Evolutionary conservation across 495 filamentous ascomycete species (phyloP).

Genomic region (Xylaria acuta): DNA sequence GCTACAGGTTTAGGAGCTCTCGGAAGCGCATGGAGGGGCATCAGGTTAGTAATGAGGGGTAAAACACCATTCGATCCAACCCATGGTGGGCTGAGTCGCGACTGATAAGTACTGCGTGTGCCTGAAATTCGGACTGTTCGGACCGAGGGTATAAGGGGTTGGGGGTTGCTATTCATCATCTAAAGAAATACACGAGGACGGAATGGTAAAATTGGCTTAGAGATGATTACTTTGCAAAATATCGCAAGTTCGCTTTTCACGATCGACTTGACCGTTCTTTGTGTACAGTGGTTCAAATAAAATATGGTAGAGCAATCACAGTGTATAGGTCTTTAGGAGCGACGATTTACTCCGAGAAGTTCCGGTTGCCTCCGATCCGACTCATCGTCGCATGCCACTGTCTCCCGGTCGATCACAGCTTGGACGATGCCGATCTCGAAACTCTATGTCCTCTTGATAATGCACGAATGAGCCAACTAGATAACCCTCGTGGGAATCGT

Average conservation of each 20-base stretch:
- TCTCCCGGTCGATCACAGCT: background rate
- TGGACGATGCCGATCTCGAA: background rate
- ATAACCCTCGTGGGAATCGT: background rate
- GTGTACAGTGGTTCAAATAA: background rate
- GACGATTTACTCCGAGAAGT: background rate
- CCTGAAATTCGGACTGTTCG: constrained; percentile 9
- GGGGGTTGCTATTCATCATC: background rate
- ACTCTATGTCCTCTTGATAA: background rate
- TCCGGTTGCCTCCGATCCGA: background rate
- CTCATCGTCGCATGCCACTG: background rate
- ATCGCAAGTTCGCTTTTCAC: constrained; percentile 2
- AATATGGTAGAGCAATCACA: background rate
- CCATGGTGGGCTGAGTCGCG: background rate
- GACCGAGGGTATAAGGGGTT: constrained; percentile 1
- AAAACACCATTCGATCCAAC: background rate
- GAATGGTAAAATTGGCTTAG: background rate
- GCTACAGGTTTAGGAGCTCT: constrained; percentile 1
- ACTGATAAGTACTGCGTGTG: background rate
- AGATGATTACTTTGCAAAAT: background rate
- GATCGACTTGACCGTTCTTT: background rate
- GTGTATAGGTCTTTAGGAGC: background rate
- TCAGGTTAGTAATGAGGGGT: constrained; percentile 7
- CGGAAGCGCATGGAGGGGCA: background rate
- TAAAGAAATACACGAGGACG: background rate
- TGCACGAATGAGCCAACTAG: background rate